Evolutionary conservation across 2,329 filamentous ascomycete genomes (phyloP).

Genomic region (Fusarium torreyae): DNA sequence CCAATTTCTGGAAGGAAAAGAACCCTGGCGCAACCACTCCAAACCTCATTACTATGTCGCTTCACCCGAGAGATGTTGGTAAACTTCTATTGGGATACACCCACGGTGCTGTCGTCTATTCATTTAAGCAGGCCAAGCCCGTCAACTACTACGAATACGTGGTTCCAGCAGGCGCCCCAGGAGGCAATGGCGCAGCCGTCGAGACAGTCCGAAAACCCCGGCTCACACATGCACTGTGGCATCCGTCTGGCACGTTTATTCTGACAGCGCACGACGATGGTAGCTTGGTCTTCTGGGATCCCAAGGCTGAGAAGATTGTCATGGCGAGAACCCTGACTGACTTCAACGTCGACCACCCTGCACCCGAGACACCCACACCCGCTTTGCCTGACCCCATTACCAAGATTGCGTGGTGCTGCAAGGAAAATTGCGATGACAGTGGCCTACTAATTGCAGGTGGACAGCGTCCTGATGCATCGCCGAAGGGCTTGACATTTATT

Average conservation of each 20-base stretch:
- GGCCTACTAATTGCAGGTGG: constrained; percentile 90
- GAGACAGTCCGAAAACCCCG: constrained; percentile 78
- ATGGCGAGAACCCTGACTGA: constrained; percentile 86
- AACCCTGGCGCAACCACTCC: constrained; percentile 75
- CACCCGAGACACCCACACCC: constrained; percentile 65
- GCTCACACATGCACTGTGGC: constrained; percentile 90
- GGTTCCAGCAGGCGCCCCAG: constrained; percentile 84
- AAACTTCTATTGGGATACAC: constrained; percentile 92
- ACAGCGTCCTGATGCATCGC: constrained; percentile 73
- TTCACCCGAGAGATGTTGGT: constrained; percentile 94
- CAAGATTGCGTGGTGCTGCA: constrained; percentile 92
- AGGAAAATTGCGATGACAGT: constrained; percentile 93
- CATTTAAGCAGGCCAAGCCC: constrained; percentile 90
- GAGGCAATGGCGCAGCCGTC: constrained; percentile 78
- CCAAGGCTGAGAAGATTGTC: constrained; percentile 87
- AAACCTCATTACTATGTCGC: constrained; percentile 81
- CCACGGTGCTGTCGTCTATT: constrained; percentile 90
- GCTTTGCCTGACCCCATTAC: constrained; percentile 81
- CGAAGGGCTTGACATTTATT: constrained; percentile 87
- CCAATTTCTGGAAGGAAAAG: constrained; percentile 86
- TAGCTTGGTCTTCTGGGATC: constrained; percentile 94
- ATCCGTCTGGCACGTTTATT: constrained; percentile 93
- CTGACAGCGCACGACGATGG: constrained; percentile 91
- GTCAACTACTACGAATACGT: constrained; percentile 87
- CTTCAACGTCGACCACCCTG: constrained; percentile 79